phyloP scores from a whole-genome alignment of 2,329 filamentous ascomycete species.

The Xylariaceae sp. region DNA sequence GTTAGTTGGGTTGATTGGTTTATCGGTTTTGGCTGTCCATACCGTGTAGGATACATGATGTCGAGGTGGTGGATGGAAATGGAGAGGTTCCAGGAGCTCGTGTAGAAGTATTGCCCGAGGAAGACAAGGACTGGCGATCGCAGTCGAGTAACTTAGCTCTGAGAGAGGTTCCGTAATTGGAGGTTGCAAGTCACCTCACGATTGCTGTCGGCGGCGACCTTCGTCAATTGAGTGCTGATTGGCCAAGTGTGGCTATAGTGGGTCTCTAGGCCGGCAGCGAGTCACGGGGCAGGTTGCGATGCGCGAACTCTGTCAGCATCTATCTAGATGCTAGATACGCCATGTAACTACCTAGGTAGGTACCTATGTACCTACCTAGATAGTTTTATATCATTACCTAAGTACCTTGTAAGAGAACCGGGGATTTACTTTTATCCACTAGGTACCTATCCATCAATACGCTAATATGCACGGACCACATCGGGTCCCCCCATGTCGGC shows the following conservation, averaged over 20 bases:
- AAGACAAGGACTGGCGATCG: slow-evolving; percentile 1
- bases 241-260: not conserved
- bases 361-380: too few species aligned
- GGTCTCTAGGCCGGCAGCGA: not conserved
- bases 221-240: slow-evolving; percentile 10
- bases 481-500: not conserved
- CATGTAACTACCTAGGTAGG: too few species aligned
- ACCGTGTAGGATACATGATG: slow-evolving; percentile 36
- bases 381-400: too few species aligned
- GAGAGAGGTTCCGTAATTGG: not conserved
- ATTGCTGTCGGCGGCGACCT: not conserved
- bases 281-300: too few species aligned
- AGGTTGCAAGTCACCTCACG: not conserved
- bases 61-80: slow-evolving; percentile 9
- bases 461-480: slow-evolving; percentile 5
- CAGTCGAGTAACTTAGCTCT: not conserved
- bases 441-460: too few species aligned
- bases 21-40: slow-evolving; percentile 5
- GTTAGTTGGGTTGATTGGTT: not conserved
- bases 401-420: not conserved
- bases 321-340: too few species aligned
- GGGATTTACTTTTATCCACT: slow-evolving; percentile 16
- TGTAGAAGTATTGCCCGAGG: not conserved
- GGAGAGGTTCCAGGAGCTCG: slow-evolving; percentile 1
- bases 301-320: too few species aligned